Percentiles rank a stretch among this genome's conserved stretches.
phyloP scores from a whole-genome alignment of 257 asterid species.

The Solanum ahanhuiri region DNA sequence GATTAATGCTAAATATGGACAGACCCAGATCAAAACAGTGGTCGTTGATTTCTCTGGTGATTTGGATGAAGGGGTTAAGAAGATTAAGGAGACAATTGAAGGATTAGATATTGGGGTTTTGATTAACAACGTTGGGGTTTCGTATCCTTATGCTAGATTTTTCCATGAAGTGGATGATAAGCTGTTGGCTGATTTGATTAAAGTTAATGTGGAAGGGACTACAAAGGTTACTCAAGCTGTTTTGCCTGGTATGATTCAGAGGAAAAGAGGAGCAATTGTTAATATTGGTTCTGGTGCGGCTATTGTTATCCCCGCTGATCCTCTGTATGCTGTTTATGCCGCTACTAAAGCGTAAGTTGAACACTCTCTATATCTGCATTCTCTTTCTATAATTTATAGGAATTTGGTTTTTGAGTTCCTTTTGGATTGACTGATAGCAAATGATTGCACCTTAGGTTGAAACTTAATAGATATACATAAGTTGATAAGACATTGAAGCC shows the following conservation, averaged over 20 bases:
- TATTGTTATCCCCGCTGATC: slow-evolving; percentile 79
- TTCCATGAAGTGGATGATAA: slow-evolving; percentile 92
- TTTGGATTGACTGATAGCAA: neutral
- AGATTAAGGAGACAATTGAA: slow-evolving; percentile 55
- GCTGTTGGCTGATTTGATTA: slow-evolving; percentile 60
- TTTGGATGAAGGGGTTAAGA: slow-evolving; percentile 53
- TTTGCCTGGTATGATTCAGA: slow-evolving; percentile 72
- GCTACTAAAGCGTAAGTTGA: slow-evolving; percentile 90
- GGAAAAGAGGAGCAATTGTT: slow-evolving; percentile 87
- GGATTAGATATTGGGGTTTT: slow-evolving; percentile 76
- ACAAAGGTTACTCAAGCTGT: slow-evolving; percentile 83
- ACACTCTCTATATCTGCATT: neutral
- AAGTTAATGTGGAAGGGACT: slow-evolving; percentile 83
- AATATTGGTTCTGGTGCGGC: slow-evolving; percentile 97
- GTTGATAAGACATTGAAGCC: neutral
- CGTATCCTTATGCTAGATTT: slow-evolving; percentile 86
- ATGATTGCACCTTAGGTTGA: neutral
- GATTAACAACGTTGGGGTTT: slow-evolving; percentile 84
- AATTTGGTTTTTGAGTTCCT: neutral
- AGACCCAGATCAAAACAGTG: slow-evolving; percentile 61
- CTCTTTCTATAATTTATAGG: neutral
- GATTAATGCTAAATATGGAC: slow-evolving; percentile 43
- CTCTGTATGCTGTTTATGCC: slow-evolving; percentile 92
- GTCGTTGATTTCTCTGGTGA: slow-evolving; percentile 91
- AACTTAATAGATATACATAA: neutral